These are phyloP conservation scores for Nothophytophthora sp. DNA, from an alignment of 352 stramenopile species.

Conservation along the genomic window DNA sequence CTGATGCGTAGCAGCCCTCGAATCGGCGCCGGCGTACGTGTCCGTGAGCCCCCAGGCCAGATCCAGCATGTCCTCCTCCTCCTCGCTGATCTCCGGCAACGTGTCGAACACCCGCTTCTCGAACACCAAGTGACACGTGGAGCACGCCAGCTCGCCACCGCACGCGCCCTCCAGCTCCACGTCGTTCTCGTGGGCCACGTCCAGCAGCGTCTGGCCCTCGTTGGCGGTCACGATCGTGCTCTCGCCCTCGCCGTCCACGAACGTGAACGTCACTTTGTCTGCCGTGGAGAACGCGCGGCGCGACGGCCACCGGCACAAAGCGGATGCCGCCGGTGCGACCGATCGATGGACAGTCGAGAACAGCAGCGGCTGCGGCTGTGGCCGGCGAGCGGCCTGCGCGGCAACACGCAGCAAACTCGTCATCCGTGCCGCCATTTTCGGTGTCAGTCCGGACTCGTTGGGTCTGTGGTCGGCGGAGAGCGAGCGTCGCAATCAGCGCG, in stretches of 20 bases:
- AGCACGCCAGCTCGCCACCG: slow-evolving; percentile 93
- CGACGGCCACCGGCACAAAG: neutral
- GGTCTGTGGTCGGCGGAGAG: neutral
- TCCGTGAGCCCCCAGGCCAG: slow-evolving; percentile 93
- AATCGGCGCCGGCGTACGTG: too few relatives aligned
- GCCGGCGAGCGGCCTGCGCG: slow-evolving; percentile 4
- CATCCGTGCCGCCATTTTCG: slow-evolving; percentile 15
- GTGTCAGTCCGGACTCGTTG: slow-evolving; percentile 3
- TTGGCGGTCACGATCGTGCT: slow-evolving; percentile 67
- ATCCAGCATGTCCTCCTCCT: slow-evolving; percentile 97
- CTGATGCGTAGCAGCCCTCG: too few relatives aligned
- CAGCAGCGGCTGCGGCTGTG: neutral
- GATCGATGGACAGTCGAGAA: neutral
- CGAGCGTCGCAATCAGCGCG: too few relatives aligned
- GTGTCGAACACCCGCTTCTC: slow-evolving; percentile 88
- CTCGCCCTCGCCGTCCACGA: slow-evolving; percentile 81
- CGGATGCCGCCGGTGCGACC: neutral
- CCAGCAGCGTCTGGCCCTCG: slow-evolving; percentile 81
- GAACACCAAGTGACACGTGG: slow-evolving; percentile 94
- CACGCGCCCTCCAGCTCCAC: slow-evolving; percentile 94
- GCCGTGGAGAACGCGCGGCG: slow-evolving; percentile 41
- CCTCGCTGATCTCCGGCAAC: slow-evolving; percentile 88
- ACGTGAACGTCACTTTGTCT: slow-evolving; percentile 72
- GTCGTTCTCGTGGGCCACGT: slow-evolving; percentile 93
- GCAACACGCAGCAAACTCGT: slow-evolving; percentile 5